Percentiles rank a stretch among this genome's conserved stretches.
phyloP scores from a whole-genome alignment of 306 rosid genomes.

The Lablab purpureus region DNA sequence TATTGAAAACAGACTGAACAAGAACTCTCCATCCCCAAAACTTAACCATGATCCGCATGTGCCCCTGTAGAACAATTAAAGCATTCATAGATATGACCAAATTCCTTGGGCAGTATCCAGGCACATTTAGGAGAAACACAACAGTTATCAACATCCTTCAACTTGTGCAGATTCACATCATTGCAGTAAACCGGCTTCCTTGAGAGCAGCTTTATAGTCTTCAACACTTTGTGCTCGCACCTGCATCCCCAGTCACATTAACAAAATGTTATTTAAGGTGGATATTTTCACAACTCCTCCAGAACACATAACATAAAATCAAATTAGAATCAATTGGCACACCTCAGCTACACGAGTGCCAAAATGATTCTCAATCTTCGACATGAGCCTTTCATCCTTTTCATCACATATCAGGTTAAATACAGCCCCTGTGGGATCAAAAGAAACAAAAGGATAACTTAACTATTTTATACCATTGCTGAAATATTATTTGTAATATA shows the following conservation, averaged over 20 bases:
- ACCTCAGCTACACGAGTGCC: conserved; percentile 59
- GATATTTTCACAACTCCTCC: background rate
- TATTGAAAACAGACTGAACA: conserved; percentile 13
- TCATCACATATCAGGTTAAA: conserved; percentile 63
- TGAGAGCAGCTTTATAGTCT: conserved; percentile 65
- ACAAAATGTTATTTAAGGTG: conserved; percentile 35
- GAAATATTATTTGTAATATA: conserved; percentile 8
- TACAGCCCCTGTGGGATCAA: conserved; percentile 60
- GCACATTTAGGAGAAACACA: conserved; percentile 18
- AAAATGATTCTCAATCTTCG: conserved; percentile 62
- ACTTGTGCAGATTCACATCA: conserved; percentile 30
- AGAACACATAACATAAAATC: background rate
- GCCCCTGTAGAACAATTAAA: conserved; percentile 17
- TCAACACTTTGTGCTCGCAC: conserved; percentile 49
- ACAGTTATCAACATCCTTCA: conserved; percentile 24
- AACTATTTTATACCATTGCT: background rate
- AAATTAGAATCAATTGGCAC: conserved; percentile 32
- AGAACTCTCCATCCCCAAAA: conserved; percentile 34
- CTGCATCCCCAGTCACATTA: conserved; percentile 43
- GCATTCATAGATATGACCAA: conserved; percentile 5
- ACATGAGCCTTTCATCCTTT: conserved; percentile 51
- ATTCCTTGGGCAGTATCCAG: background rate
- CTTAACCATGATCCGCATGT: background rate
- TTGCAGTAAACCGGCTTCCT: conserved; percentile 64
- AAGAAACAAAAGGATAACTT: conserved; percentile 22